Conservation (phyloP, 1,284 basidiomycete species). For the Cutaneotrichosporon sp. region DNA sequence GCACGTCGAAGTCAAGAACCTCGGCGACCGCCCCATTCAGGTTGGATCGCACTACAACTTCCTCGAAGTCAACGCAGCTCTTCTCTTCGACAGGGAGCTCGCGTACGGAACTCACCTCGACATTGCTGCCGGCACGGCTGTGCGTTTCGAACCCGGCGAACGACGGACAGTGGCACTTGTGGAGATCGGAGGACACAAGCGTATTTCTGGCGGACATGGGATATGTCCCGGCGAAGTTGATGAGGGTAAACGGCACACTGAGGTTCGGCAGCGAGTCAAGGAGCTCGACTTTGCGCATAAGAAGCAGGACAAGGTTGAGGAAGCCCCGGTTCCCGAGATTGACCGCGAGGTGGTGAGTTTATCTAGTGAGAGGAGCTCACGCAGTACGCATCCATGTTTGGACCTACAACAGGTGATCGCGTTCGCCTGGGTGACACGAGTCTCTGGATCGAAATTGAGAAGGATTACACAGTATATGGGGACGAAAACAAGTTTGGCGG, state of each 20-base stretch:
- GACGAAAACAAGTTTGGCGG: slow-evolving; percentile 99
- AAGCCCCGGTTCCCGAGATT: slow-evolving; percentile 33
- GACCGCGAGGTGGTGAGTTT: slow-evolving; percentile 46
- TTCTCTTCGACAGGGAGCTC: slow-evolving; percentile 75
- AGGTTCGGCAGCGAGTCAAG: slow-evolving; percentile 15
- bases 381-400: slow-evolving; percentile 82
- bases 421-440: slow-evolving; percentile 83
- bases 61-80: slow-evolving; percentile 76
- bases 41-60: slow-evolving; percentile 93
- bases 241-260: slow-evolving; percentile 25
- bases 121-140: slow-evolving; percentile 85
- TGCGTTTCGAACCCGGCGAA: slow-evolving; percentile 95
- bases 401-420: slow-evolving; percentile 86
- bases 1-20: slow-evolving; percentile 76
- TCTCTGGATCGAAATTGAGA: slow-evolving; percentile 90
- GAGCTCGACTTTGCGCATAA: slow-evolving; percentile 42
- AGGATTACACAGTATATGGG: slow-evolving; percentile 64
- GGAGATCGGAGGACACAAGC: slow-evolving; percentile 65
- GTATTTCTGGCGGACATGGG: slow-evolving; percentile 75
- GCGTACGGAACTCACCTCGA: slow-evolving; percentile 79
- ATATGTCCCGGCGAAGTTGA: slow-evolving; percentile 59
- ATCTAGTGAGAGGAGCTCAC: not conserved
- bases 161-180: slow-evolving; percentile 77
- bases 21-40: slow-evolving; percentile 91
- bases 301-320: slow-evolving; percentile 33